A percentile compares a stretch with the other conserved stretches of the same genome.
Evolutionary conservation across 169 alveolate species (phyloP).

Genomic region (Plasmodium vinckei): DNA sequence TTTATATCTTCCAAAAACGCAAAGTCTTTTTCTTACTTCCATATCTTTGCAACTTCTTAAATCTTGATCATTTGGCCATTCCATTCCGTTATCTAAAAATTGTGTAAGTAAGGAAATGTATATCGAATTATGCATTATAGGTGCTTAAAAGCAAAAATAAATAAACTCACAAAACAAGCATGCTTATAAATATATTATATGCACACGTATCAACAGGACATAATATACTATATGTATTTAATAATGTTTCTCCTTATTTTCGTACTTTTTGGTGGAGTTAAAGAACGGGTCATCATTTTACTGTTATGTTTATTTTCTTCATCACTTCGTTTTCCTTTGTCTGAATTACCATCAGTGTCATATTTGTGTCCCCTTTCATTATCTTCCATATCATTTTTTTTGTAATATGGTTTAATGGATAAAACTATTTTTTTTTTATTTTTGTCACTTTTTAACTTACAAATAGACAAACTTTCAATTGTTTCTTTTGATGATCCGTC

Average conservation of each 20-base stretch:
- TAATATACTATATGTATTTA: neutral
- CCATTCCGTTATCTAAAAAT: constrained; percentile 42
- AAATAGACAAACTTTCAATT: constrained; percentile 42
- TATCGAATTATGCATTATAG: neutral
- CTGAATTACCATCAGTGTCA: neutral
- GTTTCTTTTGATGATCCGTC: constrained; percentile 43
- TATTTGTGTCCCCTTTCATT: neutral
- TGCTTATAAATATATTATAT: neutral
- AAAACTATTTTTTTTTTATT: constrained; percentile 46
- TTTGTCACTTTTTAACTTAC: constrained; percentile 26
- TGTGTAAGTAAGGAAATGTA: neutral
- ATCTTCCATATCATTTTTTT: constrained; percentile 17
- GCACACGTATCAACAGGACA: neutral
- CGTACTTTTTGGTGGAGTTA: constrained; percentile 58
- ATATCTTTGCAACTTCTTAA: constrained; percentile 36
- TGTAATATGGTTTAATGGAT: constrained; percentile 44
- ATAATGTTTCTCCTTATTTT: constrained; percentile 13
- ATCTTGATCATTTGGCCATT: constrained; percentile 52
- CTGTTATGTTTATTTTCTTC: constrained; percentile 21
- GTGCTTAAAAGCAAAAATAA: neutral
- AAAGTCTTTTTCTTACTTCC: constrained; percentile 30
- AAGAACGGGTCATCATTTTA: constrained; percentile 38
- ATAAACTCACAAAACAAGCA: neutral
- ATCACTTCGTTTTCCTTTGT: neutral
- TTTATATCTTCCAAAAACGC: constrained; percentile 68